Conservation (phyloP, 1,284 basidiomycete species). For the Erythrobasidium hasegawianum region DNA sequence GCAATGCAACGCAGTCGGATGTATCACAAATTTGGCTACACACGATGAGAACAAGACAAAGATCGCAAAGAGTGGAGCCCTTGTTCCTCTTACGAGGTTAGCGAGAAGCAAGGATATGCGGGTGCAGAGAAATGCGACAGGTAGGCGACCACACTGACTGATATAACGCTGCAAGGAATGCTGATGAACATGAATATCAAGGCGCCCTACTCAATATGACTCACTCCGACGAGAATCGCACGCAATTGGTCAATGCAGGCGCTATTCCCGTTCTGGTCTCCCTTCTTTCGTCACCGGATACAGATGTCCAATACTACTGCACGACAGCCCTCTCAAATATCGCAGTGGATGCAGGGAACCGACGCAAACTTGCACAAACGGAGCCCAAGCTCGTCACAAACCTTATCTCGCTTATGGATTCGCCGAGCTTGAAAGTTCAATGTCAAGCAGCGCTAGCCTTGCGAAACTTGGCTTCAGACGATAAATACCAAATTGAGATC, state of each 20-base stretch:
- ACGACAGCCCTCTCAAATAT: slow-evolving; percentile 98
- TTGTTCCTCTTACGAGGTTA: slow-evolving; percentile 91
- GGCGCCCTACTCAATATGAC: slow-evolving; percentile 99
- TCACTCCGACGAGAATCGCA: slow-evolving; percentile 94
- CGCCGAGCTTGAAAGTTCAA: slow-evolving; percentile 94
- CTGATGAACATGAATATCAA: neutral
- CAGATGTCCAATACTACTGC: slow-evolving; percentile 99
- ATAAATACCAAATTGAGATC: slow-evolving; percentile 99
- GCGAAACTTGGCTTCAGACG: slow-evolving; percentile 94
- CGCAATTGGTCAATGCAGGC: slow-evolving; percentile 96
- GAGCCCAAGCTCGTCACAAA: slow-evolving; percentile 95
- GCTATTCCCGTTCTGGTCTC: slow-evolving; percentile 97
- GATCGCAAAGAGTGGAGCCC: slow-evolving; percentile 97
- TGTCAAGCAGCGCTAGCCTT: slow-evolving; percentile 96
- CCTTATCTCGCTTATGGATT: slow-evolving; percentile 95
- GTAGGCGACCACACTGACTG: slow-evolving; percentile 8
- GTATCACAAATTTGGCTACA: slow-evolving; percentile 97
- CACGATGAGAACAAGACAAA: slow-evolving; percentile 99
- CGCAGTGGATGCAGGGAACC: slow-evolving; percentile 86
- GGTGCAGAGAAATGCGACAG: slow-evolving; percentile 94
- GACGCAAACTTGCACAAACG: slow-evolving; percentile 90
- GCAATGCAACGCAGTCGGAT: slow-evolving; percentile 99
- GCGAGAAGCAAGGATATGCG: slow-evolving; percentile 99
- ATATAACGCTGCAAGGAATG: too few relatives aligned
- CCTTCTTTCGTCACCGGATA: slow-evolving; percentile 92